A percentile compares a stretch with the other conserved stretches of the same genome.
phyloP scores from a whole-genome alignment of 768 basidiomycete species.

The Rhizopogon vesiculosus region DNA sequence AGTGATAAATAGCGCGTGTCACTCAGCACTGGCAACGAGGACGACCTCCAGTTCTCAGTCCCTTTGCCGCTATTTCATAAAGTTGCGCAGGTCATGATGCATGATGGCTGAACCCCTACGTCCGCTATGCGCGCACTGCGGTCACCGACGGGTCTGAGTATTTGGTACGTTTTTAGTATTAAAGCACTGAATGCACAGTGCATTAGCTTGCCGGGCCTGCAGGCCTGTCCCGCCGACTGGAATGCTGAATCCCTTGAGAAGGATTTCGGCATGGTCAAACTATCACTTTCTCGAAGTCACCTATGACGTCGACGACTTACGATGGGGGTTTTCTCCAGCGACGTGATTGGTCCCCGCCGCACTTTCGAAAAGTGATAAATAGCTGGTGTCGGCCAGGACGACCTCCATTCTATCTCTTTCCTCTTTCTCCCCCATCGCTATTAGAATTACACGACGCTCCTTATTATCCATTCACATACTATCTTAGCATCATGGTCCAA shows the following conservation, averaged over 20 bases:
- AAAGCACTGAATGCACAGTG: not conserved
- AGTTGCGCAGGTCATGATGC: not conserved
- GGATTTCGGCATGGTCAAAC: constrained; percentile 2
- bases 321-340: not conserved
- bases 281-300: not conserved
- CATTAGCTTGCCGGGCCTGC: not conserved
- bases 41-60: not conserved
- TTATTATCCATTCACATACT: constrained; percentile 21
- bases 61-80: not conserved
- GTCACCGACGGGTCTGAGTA: not conserved
- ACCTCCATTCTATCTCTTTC: constrained; percentile 3
- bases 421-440: constrained; percentile 5
- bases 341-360: not conserved
- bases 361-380: constrained; percentile 17
- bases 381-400: not conserved
- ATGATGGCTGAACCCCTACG: not conserved
- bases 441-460: constrained; percentile 4
- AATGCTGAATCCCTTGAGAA: not conserved
- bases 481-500: constrained; percentile 23
- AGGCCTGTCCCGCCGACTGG: not conserved
- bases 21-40: too few relatives aligned
- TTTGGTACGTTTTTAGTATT: too few relatives aligned
- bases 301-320: constrained; percentile 2
- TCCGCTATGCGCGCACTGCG: too few relatives aligned
- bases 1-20: too few relatives aligned